A percentile compares a stretch with the other conserved stretches of the same genome.
phyloP scores from a whole-genome alignment of 2,329 filamentous ascomycete genomes.

The Aspergillus piperis region DNA sequence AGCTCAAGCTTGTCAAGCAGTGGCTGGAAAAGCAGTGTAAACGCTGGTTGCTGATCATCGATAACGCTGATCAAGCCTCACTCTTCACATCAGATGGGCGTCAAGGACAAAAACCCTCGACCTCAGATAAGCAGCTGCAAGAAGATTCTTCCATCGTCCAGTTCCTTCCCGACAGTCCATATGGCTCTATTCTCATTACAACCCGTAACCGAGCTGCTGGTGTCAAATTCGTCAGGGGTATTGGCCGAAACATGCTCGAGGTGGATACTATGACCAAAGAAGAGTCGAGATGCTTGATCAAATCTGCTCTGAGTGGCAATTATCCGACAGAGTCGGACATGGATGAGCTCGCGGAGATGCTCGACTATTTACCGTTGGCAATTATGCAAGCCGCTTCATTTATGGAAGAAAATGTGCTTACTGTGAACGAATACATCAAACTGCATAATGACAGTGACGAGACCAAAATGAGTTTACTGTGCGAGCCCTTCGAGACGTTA shows the following conservation, averaged over 20 bases:
- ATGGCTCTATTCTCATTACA: conserved; percentile 13
- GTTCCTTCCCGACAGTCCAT: conserved; percentile 6
- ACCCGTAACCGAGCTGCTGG: conserved; percentile 18
- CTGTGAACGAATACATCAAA: conserved; percentile 16
- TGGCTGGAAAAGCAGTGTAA: conserved; percentile 18
- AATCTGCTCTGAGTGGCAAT: conserved; percentile 6
- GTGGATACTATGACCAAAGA: conserved; percentile 13
- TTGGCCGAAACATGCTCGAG: conserved; percentile 8
- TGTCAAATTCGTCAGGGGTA: conserved; percentile 13
- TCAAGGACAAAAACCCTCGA: not conserved
- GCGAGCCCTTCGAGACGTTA: conserved; percentile 17
- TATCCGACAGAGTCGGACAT: conserved; percentile 11
- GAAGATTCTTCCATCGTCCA: conserved; percentile 6
- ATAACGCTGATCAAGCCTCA: conserved; percentile 23
- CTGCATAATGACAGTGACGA: conserved; percentile 18
- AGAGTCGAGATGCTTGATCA: conserved; percentile 14
- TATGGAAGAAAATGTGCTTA: conserved; percentile 16
- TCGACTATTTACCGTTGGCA: conserved; percentile 15
- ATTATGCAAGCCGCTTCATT: conserved; percentile 17
- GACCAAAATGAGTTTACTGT: conserved; percentile 15
- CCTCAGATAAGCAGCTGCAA: not conserved
- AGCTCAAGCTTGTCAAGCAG: conserved; percentile 5
- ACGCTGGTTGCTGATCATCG: conserved; percentile 21
- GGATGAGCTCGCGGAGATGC: conserved; percentile 8
- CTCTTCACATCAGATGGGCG: conserved; percentile 7